A percentile compares a stretch with the other conserved stretches of the same genome.
Evolutionary conservation across 1,284 basidiomycete species (phyloP).

Genomic region (Puccinia coronata): DNA sequence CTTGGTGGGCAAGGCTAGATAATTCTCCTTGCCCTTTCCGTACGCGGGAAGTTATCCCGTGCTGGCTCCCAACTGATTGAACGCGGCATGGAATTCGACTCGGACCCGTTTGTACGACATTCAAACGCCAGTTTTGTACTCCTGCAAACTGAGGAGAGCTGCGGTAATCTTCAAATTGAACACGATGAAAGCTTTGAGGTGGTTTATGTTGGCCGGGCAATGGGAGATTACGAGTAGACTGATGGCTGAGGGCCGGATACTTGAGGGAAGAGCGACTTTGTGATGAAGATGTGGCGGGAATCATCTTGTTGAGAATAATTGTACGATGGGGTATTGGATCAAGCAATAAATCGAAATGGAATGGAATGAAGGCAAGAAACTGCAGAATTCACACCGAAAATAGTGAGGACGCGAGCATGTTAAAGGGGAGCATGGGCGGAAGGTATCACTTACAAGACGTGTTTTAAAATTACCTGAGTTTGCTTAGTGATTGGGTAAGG

Average conservation of each 20-base stretch:
- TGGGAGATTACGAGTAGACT: background rate
- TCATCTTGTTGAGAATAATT: background rate
- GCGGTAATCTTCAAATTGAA: background rate
- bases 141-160: background rate
- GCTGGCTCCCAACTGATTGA: background rate
- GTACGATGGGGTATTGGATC: background rate
- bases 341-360: background rate
- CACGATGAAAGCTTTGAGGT: background rate
- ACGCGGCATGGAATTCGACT: conserved; percentile 4
- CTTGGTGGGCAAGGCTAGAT: background rate
- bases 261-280: background rate
- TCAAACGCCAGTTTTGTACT: background rate
- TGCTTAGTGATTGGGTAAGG: no score
- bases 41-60: no score
- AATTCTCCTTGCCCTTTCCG: background rate
- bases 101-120: background rate
- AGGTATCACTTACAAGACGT: background rate
- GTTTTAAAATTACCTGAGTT: background rate
- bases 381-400: background rate
- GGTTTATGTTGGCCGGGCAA: background rate
- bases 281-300: background rate
- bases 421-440: background rate
- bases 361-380: background rate
- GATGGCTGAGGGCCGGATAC: background rate
- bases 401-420: background rate